Conservation (phyloP, 768 basidiomycete species). For the Melanogaster broomeanus region DNA sequence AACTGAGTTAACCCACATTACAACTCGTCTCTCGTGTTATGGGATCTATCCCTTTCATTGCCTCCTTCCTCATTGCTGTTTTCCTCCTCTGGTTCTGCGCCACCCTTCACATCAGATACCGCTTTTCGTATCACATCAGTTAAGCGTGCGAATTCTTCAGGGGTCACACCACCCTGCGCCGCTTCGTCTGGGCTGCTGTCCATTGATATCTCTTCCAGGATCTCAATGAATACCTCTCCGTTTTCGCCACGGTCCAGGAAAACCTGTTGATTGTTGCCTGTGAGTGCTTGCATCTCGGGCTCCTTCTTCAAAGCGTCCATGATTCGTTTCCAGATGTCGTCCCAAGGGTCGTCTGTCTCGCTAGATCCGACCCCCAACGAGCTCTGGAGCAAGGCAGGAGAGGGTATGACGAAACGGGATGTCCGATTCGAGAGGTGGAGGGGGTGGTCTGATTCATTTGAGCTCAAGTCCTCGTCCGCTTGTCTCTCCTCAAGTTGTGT, state of each 20-base stretch:
- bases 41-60: conserved; percentile 34
- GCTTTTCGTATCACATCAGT: conserved; percentile 54
- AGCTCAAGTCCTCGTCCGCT: conserved; percentile 29
- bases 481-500: conserved; percentile 33
- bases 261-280: conserved; percentile 36
- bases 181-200: conserved; percentile 28
- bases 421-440: conserved; percentile 49
- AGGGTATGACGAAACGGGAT: conserved; percentile 48
- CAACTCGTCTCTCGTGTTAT: conserved; percentile 32
- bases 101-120: conserved; percentile 49
- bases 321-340: conserved; percentile 29
- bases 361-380: conserved; percentile 16
- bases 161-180: conserved; percentile 31
- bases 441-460: conserved; percentile 59
- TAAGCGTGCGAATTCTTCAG: conserved; percentile 45
- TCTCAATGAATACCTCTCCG: conserved; percentile 43
- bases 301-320: conserved; percentile 30
- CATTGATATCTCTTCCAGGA: conserved; percentile 46
- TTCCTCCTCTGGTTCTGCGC: conserved; percentile 24
- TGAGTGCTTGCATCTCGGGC: conserved; percentile 29
- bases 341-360: conserved; percentile 18
- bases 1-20: conserved; percentile 27
- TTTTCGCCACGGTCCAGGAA: conserved; percentile 44
- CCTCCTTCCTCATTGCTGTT: conserved; percentile 28
- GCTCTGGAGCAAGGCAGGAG: conserved; percentile 15